phyloP scores from a whole-genome alignment of 2,329 filamentous ascomycete genomes.

The Elsinoe arachidis region DNA sequence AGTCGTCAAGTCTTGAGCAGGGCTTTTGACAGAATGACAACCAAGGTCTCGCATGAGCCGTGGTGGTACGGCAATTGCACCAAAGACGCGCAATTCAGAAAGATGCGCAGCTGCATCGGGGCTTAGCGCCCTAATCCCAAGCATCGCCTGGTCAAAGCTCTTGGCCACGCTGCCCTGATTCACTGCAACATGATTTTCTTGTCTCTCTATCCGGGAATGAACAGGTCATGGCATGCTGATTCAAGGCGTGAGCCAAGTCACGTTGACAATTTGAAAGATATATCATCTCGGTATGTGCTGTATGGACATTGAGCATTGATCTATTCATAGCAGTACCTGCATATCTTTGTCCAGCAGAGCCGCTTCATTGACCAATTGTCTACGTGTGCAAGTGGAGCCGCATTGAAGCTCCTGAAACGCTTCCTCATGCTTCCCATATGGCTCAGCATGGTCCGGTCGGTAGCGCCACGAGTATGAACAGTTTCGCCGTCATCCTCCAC shows the following conservation, averaged over 20 bases:
- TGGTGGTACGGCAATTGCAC: constrained; percentile 1
- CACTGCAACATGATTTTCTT: neutral
- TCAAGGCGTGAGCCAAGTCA: no score
- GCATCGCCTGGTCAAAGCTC: constrained; percentile 1
- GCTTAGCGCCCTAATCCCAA: constrained; percentile 2
- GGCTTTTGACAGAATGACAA: neutral
- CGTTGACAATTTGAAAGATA: neutral
- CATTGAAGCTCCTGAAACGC: neutral
- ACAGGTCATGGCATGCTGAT: no score
- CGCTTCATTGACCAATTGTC: neutral
- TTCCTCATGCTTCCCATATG: neutral
- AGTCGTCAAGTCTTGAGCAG: neutral
- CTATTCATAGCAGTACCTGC: constrained; percentile 1
- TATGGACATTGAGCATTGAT: neutral
- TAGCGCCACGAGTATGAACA: neutral
- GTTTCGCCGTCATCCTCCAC: neutral
- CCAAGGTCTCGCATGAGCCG: neutral
- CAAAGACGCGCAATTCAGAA: constrained; percentile 8
- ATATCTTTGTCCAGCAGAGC: neutral
- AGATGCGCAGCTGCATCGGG: neutral
- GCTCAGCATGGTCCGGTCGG: no score
- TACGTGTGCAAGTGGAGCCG: constrained; percentile 7
- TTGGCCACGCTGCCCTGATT: neutral
- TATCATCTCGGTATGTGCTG: neutral
- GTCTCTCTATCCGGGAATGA: neutral